Conservation (phyloP, 768 basidiomycete species). For the Termitomyces sp. region DNA sequence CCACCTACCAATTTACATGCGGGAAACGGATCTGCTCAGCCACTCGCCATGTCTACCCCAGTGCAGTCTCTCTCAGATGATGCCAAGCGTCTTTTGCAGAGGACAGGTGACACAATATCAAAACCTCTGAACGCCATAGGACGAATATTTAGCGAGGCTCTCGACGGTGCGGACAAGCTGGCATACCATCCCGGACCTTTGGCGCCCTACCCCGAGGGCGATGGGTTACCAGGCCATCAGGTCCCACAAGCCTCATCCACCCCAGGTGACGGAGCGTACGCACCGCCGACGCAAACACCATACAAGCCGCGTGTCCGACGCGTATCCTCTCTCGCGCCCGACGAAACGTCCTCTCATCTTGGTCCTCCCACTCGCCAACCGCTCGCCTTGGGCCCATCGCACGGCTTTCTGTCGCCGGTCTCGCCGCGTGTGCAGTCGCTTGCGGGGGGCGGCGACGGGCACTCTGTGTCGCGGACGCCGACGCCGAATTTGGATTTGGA, state of each 20-base stretch:
- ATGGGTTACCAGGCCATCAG: slow-evolving; percentile 5
- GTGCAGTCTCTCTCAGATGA: slow-evolving; percentile 56
- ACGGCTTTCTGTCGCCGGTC: slow-evolving; percentile 24
- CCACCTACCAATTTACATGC: slow-evolving; percentile 41
- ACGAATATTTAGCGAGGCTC: slow-evolving; percentile 79
- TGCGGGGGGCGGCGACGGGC: slow-evolving; percentile 24
- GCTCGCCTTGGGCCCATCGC: slow-evolving; percentile 45
- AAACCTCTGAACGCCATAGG: slow-evolving; percentile 89
- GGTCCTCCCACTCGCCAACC: slow-evolving; percentile 44
- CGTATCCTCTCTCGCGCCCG: slow-evolving; percentile 26
- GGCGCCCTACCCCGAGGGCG: slow-evolving; percentile 42
- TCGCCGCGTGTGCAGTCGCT: slow-evolving; percentile 42
- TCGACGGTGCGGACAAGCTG: slow-evolving; percentile 65
- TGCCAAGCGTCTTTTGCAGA: slow-evolving; percentile 78
- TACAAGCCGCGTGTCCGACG: slow-evolving; percentile 70
- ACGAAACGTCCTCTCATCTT: slow-evolving; percentile 48
- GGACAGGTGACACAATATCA: slow-evolving; percentile 85
- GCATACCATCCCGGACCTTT: slow-evolving; percentile 65
- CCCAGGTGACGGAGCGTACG: slow-evolving; percentile 24
- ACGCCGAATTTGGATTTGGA: slow-evolving; percentile 71
- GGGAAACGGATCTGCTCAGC: slow-evolving; percentile 88
- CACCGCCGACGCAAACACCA: slow-evolving; percentile 51
- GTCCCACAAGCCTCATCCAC: slow-evolving; percentile 33
- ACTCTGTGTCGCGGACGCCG: slow-evolving; percentile 55
- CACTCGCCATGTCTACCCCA: slow-evolving; percentile 59